Evolutionary conservation across 306 rosid species (phyloP), one percentile per base, ranked within the genome.

Genomic region (Dalbergia cochinchinensis): DNA sequence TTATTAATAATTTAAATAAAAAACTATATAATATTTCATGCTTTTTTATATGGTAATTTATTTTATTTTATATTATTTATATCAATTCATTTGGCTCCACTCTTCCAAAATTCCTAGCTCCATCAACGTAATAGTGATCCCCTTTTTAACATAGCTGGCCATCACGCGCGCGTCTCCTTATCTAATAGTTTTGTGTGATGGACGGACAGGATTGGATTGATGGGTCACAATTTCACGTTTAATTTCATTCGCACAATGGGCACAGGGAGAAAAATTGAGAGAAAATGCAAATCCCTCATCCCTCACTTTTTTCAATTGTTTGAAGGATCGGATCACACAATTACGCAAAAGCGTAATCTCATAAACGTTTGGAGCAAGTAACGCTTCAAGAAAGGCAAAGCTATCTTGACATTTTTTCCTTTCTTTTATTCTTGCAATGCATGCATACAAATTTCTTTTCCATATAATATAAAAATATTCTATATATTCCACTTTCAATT

Each of bases 121-220:
- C 2, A 1, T 3, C 2, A 1, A 1, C 3, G 31, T 26, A 26
- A 26, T 26, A 26, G 31, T 26, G 31, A 26, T 26, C 2, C 31
- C 26, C 8, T 34, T 58, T 60, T 14, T 3, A 0, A 39, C 2
- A 37, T 59, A 64, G 31, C 69, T 64, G 69, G 18, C 51, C 41
- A 51, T 71, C 58, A 55, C 3, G 2, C 31, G 31, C 18, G 5
- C 37, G 7, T 34, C 4, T 57, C 55, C 57, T 59, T 73, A n/a
- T 65, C 69, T 41, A 6, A 11, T 57, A 37, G 7, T n/a, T 62
- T 39, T 26, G 31, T 54, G 13, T 65, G 42, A 73, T 82, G 59
- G 57, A 81, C 85, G 85, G 77, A 22, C 34, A 69, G 53, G 67
- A 82, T 69, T 69, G 18, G 33, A 69, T 75, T 68, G 71, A 81